Conservation (phyloP, 306 rosid genomes). For the Vicia faba region DNA sequence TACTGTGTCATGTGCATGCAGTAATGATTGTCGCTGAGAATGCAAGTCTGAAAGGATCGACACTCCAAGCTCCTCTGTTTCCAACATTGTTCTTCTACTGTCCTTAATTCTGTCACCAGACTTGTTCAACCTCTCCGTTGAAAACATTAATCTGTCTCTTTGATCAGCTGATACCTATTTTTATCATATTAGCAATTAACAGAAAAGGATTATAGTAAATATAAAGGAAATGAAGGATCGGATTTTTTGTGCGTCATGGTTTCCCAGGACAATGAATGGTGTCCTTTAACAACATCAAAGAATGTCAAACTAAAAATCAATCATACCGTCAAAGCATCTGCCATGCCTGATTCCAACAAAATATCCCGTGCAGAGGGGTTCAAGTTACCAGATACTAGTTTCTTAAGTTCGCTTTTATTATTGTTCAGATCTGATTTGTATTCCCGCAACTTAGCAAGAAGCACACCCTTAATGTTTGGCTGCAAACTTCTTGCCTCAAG, state of each 20-base stretch:
- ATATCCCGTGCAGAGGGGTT: slow-evolving; percentile 85
- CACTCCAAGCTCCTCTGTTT: slow-evolving; percentile 98
- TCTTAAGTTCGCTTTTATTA: slow-evolving; percentile 80
- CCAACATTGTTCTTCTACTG: slow-evolving; percentile 89
- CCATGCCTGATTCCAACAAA: slow-evolving; percentile 94
- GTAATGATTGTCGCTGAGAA: slow-evolving; percentile 88
- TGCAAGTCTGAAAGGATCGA: slow-evolving; percentile 94
- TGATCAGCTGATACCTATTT: slow-evolving; percentile 89
- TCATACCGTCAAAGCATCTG: slow-evolving; percentile 87
- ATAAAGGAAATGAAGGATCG: too few species aligned
- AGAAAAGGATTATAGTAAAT: too few species aligned
- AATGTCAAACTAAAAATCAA: too few species aligned
- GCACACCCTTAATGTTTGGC: slow-evolving; percentile 73
- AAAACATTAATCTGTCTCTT: slow-evolving; percentile 66
- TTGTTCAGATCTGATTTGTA: slow-evolving; percentile 92
- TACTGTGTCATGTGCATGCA: slow-evolving; percentile 83
- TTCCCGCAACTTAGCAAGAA: slow-evolving; percentile 91
- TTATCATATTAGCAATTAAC: slow-evolving; percentile 34
- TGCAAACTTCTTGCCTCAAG: slow-evolving; percentile 95
- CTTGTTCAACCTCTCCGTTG: slow-evolving; percentile 81
- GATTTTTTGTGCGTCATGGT: too few species aligned
- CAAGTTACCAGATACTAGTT: slow-evolving; percentile 64
- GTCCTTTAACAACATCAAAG: too few species aligned
- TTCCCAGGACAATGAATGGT: too few species aligned
- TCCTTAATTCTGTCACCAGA: slow-evolving; percentile 75